These are phyloP conservation scores for Suhomyces bolitotheri DNA, from an alignment of 1,139 yeast species.

Conservation along the genomic window DNA sequence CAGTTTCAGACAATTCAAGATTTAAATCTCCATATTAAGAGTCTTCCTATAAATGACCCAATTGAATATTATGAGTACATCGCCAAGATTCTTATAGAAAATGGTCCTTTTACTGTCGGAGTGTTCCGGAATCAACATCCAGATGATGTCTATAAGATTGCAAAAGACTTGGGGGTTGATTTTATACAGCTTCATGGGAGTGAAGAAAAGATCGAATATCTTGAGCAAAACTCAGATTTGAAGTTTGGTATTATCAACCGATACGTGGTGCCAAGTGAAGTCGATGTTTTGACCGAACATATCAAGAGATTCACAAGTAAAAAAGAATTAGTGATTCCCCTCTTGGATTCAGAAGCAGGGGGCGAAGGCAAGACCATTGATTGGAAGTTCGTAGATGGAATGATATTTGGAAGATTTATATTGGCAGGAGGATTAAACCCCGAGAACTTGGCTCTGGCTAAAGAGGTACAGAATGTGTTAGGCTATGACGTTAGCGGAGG, in stretches of 20 bases:
- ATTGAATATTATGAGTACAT: slow-evolving; percentile 39
- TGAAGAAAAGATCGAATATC: slow-evolving; percentile 63
- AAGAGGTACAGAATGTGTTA: slow-evolving; percentile 49
- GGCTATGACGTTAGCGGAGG: slow-evolving; percentile 98
- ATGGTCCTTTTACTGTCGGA: slow-evolving; percentile 81
- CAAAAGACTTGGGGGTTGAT: slow-evolving; percentile 58
- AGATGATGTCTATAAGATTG: slow-evolving; percentile 55
- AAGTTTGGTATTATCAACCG: slow-evolving; percentile 69
- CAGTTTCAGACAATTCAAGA: slow-evolving; percentile 23
- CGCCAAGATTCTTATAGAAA: slow-evolving; percentile 32
- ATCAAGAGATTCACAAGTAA: slow-evolving; percentile 16
- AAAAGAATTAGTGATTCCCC: slow-evolving; percentile 43
- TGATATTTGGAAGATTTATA: slow-evolving; percentile 49
- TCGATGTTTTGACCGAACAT: slow-evolving; percentile 23
- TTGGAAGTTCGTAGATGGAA: slow-evolving; percentile 52
- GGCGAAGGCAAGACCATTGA: slow-evolving; percentile 84
- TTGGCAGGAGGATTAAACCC: slow-evolving; percentile 91
- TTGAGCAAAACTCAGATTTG: slow-evolving; percentile 21
- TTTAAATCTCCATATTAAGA: slow-evolving; percentile 20
- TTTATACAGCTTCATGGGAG: slow-evolving; percentile 88
- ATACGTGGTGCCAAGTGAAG: slow-evolving; percentile 61
- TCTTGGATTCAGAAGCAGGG: slow-evolving; percentile 86
- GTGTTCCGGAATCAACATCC: slow-evolving; percentile 83
- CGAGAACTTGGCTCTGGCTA: slow-evolving; percentile 62
- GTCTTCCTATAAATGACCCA: slow-evolving; percentile 18